phyloP scores from a whole-genome alignment of 768 basidiomycete genomes.

The Neoboletus magnificus region DNA sequence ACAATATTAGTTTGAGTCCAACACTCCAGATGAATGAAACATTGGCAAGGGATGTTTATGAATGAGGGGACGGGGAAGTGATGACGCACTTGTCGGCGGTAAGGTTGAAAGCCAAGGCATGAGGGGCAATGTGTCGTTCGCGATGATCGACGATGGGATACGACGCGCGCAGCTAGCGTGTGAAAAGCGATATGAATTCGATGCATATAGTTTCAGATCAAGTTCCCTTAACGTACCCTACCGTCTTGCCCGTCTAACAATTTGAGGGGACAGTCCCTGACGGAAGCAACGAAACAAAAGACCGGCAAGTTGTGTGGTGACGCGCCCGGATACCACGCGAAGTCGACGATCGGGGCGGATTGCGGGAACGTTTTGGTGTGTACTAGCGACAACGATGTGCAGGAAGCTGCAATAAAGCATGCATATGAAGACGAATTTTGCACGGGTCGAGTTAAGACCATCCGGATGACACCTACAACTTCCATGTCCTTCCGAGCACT shows the following conservation, averaged over 20 bases:
- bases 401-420: neutral
- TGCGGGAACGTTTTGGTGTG: constrained; percentile 42
- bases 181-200: no score
- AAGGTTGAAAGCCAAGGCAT: constrained; percentile 75
- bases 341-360: constrained; percentile 72
- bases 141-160: constrained; percentile 91
- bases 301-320: constrained; percentile 51
- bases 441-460: neutral
- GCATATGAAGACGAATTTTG: neutral
- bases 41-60: neutral
- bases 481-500: neutral
- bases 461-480: neutral
- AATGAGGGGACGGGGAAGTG: neutral
- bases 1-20: neutral
- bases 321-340: constrained; percentile 83
- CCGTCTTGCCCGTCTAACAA: constrained; percentile 78
- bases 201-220: neutral
- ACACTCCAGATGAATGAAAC: neutral
- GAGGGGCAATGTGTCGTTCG: constrained; percentile 88
- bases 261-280: constrained; percentile 83
- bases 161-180: constrained; percentile 82
- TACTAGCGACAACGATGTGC: neutral
- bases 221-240: constrained; percentile 45
- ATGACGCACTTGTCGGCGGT: constrained; percentile 55
- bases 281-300: constrained; percentile 81